These are phyloP conservation scores for Hypocrella siamensis DNA, from an alignment of 2,329 filamentous ascomycete species.

Conservation along the genomic window DNA sequence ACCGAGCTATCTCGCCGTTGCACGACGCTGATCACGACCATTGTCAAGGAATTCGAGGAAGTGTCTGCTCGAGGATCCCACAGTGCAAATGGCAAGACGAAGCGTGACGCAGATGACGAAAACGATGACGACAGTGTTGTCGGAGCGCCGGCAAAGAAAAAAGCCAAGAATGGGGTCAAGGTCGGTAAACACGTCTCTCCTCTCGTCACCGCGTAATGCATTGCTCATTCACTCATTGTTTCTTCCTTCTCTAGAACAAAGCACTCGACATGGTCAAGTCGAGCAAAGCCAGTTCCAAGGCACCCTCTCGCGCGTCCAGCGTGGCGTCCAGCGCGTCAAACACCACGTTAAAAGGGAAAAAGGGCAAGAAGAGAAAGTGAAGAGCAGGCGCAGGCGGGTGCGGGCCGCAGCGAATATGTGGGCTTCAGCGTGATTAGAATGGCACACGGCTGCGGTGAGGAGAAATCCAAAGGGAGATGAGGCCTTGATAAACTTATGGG, in stretches of 20 bases:
- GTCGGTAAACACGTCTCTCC: too few relatives aligned
- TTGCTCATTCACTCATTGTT: background rate
- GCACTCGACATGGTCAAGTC: conserved; percentile 76
- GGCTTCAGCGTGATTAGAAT: too few relatives aligned
- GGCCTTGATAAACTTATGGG: too few relatives aligned
- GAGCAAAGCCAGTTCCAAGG: conserved; percentile 60
- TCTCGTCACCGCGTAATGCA: too few relatives aligned
- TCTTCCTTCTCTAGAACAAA: conserved; percentile 54
- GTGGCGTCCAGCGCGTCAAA: conserved; percentile 58
- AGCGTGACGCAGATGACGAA: conserved; percentile 65
- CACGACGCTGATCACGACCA: conserved; percentile 84
- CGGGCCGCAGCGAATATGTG: too few relatives aligned
- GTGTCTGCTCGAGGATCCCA: conserved; percentile 36
- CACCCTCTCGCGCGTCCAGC: conserved; percentile 74
- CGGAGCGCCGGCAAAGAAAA: conserved; percentile 74
- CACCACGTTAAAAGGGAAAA: conserved; percentile 30
- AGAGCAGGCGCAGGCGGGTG: background rate
- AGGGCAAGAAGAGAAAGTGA: conserved; percentile 18
- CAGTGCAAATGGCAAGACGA: conserved; percentile 50
- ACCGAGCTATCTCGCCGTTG: conserved; percentile 85
- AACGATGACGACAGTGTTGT: conserved; percentile 72
- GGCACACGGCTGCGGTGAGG: too few relatives aligned
- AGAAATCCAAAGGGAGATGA: too few relatives aligned
- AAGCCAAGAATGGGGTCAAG: conserved; percentile 78
- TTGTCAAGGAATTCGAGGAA: conserved; percentile 87